Evolutionary conservation across 345 rosid species (phyloP).

Genomic region (Rhizophora mangle): DNA sequence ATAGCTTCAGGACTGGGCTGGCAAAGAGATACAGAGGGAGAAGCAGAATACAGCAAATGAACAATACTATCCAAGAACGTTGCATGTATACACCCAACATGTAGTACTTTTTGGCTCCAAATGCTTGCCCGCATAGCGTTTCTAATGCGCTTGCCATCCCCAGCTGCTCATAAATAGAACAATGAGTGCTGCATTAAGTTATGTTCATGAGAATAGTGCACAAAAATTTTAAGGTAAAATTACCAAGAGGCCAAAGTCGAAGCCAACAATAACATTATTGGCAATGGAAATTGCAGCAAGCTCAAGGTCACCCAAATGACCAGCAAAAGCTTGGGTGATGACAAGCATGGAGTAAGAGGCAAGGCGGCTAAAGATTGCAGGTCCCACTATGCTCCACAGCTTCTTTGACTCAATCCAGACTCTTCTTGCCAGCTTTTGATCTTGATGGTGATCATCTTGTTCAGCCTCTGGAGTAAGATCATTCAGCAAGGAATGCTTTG

Average conservation of each 20-base stretch:
- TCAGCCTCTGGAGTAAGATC: conserved; percentile 2
- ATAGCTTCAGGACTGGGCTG: conserved; percentile 11
- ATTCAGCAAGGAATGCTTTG: conserved; percentile 29
- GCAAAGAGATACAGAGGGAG: conserved; percentile 22
- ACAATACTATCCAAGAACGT: conserved; percentile 28
- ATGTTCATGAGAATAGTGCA: background rate
- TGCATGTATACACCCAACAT: conserved; percentile 32
- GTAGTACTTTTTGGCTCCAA: conserved; percentile 24
- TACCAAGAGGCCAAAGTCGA: conserved; percentile 89
- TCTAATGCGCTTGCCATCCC: conserved; percentile 34
- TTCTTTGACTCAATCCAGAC: conserved; percentile 75
- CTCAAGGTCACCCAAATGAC: conserved; percentile 87
- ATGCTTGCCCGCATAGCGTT: conserved; percentile 31
- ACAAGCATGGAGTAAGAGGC: conserved; percentile 76
- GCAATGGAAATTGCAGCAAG: conserved; percentile 88
- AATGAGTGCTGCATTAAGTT: background rate
- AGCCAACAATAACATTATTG: conserved; percentile 63
- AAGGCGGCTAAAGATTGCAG: conserved; percentile 72
- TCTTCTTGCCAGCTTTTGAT: conserved; percentile 26
- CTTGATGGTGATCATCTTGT: background rate
- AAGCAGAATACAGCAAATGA: conserved; percentile 20
- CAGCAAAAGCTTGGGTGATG: conserved; percentile 94
- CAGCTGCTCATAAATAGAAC: conserved; percentile 1
- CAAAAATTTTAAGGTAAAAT: too few species aligned
- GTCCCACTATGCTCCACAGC: conserved; percentile 86